Evolutionary conservation across 140 eudicot genomes (phyloP), one percentile per base, ranked within the genome.

Genomic region (Bidens hawaiensis): DNA sequence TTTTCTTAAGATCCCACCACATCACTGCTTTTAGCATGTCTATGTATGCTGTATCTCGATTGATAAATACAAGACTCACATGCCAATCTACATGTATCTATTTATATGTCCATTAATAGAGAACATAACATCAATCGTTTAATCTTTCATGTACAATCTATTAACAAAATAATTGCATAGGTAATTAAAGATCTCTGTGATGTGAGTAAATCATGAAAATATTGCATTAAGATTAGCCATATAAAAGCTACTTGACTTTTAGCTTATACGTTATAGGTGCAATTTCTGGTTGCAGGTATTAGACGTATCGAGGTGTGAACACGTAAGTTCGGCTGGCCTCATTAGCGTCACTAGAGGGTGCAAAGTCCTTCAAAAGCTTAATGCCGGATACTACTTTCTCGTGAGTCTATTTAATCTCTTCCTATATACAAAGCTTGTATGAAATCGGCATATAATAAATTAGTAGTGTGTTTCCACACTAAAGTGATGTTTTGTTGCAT

Each of bases 251-350:
- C 18, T 23, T 14, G 61, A 16, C 15, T 25, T 43, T 30, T 60
- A 60, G 41, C 48, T 67, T 41, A 51, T 14, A 60, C n/a, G 27
- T 49, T 70, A 47, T 55, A 34, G 18, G n/a, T n/a, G n/a, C n/a
- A n/a, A n/a, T 75, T 71, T 40, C 51, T 27, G 55, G 40, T 68
- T 72, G 71, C 78, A 89, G 97, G 87, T 70, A 61, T 69, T 89
- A 48, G 87, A 83, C 41, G 70, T 85, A 65, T 83, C 87, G 4
- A 85, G 97, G 76, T 89, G 97, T 72, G 82, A 81, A 65, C 73
- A 62, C 13, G 68, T 89, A 67, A 79, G 77, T 64, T 72, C 85
- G 9, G 54, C 76, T 56, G 86, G 93, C 61, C 75, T n/a, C n/a
- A n/a, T n/a, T n/a, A n/a, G n/a, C n/a, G n/a, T n/a, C n/a, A n/a